A percentile compares a stretch with the other conserved stretches of the same genome.
phyloP scores from a whole-genome alignment of 1,284 basidiomycete species.

The Moesziomyces parantarcticus region DNA sequence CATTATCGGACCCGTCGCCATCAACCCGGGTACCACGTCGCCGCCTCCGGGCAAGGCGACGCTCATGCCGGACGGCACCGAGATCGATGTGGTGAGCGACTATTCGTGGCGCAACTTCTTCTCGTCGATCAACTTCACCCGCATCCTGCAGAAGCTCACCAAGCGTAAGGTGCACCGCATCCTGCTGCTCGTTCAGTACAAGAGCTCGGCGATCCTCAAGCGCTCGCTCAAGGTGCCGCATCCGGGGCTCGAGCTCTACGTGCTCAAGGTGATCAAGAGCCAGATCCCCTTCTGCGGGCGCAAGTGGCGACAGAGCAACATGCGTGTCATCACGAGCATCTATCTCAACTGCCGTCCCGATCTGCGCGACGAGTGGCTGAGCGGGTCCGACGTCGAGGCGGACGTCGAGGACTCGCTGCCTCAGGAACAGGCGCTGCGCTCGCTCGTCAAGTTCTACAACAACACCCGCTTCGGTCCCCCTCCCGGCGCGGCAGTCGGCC shows the following conservation, averaged over 20 bases:
- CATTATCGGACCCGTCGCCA: slow-evolving; percentile 48
- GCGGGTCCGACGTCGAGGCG: slow-evolving; percentile 90
- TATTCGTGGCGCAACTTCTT: slow-evolving; percentile 99
- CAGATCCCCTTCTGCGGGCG: slow-evolving; percentile 98
- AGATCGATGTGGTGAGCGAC: slow-evolving; percentile 84
- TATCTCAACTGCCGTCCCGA: slow-evolving; percentile 97
- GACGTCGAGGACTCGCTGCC: slow-evolving; percentile 79
- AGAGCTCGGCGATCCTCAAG: slow-evolving; percentile 88
- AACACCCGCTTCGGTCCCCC: slow-evolving; percentile 55
- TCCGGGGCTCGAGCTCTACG: slow-evolving; percentile 90
- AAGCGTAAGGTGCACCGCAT: slow-evolving; percentile 95
- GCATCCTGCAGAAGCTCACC: slow-evolving; percentile 96
- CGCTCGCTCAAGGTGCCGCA: slow-evolving; percentile 92
- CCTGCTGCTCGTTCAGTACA: slow-evolving; percentile 96
- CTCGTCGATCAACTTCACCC: slow-evolving; percentile 96
- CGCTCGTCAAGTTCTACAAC: slow-evolving; percentile 88
- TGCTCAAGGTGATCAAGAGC: slow-evolving; percentile 97
- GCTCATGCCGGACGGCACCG: slow-evolving; percentile 39
- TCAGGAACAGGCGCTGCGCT: slow-evolving; percentile 94
- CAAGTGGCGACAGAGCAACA: slow-evolving; percentile 99
- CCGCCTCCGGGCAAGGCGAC: slow-evolving; percentile 38
- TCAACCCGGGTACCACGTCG: slow-evolving; percentile 46
- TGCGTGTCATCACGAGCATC: slow-evolving; percentile 99
- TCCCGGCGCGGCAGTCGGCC: slow-evolving; percentile 19
- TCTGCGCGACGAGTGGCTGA: slow-evolving; percentile 96